Base-by-base conservation (phyloP, 225 moss, liverwort and hornwort species). In the Thuidium tamariscinum region DNA sequence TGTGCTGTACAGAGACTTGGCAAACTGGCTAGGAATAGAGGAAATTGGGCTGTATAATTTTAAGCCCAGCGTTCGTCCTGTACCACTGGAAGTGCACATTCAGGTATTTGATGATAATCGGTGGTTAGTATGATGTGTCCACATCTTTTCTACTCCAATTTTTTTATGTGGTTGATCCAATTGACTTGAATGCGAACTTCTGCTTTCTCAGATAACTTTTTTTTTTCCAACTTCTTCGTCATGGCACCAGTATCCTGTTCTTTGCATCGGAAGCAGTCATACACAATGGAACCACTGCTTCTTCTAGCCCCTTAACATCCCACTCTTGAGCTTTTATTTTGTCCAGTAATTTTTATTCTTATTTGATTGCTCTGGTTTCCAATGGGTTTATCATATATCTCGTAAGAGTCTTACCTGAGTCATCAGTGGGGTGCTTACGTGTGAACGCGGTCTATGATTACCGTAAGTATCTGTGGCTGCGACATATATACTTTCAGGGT, bases 1-100 rank as follows among this genome's bases (percentile, higher is more conserved):
- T 49, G 21, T 83, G 42, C 85, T 80, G 37, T 80, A 44, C 36
- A 97, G 97, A 82, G 97, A 99, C 86, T 89, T 99, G 89, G 99
- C 90, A 72, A 95, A 95, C 85, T 99, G 99, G 99, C 90, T 99
- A 60, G 99, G 99, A 86, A 99, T 97, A 80, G 92, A 97, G 79
- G 97, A 95, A 75, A 90, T 96, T 88, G 99, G 99, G 36, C 95
- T 99, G 29, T 99, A 90, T 80, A 99, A 99, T 87, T 99, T 99
- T 82, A 99, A 97, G 89, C 99, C 99, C 64, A 99, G 99, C 91
- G 99, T 99, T 46, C 96, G 99, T 60, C 99, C 99, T 75, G 99
- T 99, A 80, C 99, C 99, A 9, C 99, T 99, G 87, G 99, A 99
- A 94, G 97, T 97, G 82, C 99, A 99, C 84, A 97, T 99, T 89